These are phyloP conservation scores for Globisporangium paddicum DNA, from an alignment of 352 stramenopile species.

Conservation along the genomic window DNA sequence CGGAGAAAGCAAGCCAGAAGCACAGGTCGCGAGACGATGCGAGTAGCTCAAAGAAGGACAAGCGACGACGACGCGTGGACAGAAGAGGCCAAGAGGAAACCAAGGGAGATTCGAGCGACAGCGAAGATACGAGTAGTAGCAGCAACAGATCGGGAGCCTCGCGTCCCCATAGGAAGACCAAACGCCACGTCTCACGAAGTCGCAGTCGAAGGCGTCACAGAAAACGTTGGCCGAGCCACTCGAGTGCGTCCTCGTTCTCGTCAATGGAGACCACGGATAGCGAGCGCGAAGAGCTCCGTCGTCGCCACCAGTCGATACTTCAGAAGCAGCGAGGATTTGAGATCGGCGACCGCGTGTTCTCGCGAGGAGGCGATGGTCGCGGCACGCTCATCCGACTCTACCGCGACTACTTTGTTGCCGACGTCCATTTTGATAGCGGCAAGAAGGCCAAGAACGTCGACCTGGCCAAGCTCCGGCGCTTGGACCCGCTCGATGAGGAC, in stretches of 20 bases:
- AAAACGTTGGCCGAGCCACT: not conserved
- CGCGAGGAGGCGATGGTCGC: slow-evolving; percentile 20
- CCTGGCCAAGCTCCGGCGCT: slow-evolving; percentile 29
- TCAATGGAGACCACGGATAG: slow-evolving; percentile 5
- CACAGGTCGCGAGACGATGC: not conserved
- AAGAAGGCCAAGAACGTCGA: slow-evolving; percentile 54
- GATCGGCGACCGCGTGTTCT: slow-evolving; percentile 48
- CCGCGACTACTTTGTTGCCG: slow-evolving; percentile 58
- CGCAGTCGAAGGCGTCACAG: no score
- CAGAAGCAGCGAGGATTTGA: slow-evolving; percentile 24
- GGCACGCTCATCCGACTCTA: slow-evolving; percentile 65
- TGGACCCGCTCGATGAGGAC: slow-evolving; percentile 7
- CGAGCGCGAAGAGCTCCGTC: slow-evolving; percentile 2
- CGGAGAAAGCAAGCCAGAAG: not conserved
- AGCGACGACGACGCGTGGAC: not conserved
- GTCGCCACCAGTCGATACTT: not conserved
- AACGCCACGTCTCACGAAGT: not conserved
- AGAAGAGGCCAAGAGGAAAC: not conserved
- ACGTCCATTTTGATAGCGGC: slow-evolving; percentile 66
- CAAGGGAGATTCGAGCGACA: slow-evolving; percentile 7
- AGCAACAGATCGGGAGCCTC: not conserved
- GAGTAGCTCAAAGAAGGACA: not conserved
- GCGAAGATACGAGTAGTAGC: no score
- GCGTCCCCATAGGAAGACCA: not conserved
- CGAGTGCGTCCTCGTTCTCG: slow-evolving; percentile 3